Conservation (phyloP, 139 green algal genomes). For the Picochlorum sp. region DNA sequence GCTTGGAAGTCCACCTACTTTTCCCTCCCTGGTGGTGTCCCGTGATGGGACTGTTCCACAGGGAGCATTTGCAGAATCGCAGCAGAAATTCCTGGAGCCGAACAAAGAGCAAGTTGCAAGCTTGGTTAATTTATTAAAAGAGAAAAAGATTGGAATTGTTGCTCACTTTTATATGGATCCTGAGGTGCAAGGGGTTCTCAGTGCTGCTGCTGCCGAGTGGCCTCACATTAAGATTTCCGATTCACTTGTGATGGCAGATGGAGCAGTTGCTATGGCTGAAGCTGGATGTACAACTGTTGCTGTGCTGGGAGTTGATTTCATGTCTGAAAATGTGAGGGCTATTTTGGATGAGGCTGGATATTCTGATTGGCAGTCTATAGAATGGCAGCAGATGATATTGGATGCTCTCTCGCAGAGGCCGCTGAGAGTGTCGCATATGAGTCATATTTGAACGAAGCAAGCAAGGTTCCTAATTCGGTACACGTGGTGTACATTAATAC, state of each 20-base stretch:
- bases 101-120: constrained; percentile 33
- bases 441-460: constrained; percentile 57
- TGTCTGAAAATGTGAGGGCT: constrained; percentile 95
- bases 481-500: constrained; percentile 99
- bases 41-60: constrained; percentile 27
- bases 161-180: constrained; percentile 99
- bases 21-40: constrained; percentile 82
- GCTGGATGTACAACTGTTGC: constrained; percentile 75
- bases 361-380: constrained; percentile 66
- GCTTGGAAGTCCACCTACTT: constrained; percentile 45
- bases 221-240: constrained; percentile 93
- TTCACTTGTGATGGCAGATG: constrained; percentile 87
- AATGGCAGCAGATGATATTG: constrained; percentile 75
- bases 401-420: constrained; percentile 93
- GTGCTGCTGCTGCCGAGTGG: constrained; percentile 58
- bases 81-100: constrained; percentile 49
- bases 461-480: constrained; percentile 46
- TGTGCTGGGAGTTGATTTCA: constrained; percentile 98
- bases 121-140: constrained; percentile 43
- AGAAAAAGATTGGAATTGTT: constrained; percentile 94
- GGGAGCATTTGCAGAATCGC: constrained; percentile 81
- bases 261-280: constrained; percentile 72
- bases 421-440: constrained; percentile 71
- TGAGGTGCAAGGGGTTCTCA: constrained; percentile 92
- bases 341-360: constrained; percentile 82